Conservation (phyloP, 2,329 filamentous ascomycete species). For the Aspergillus thermomutatus region DNA sequence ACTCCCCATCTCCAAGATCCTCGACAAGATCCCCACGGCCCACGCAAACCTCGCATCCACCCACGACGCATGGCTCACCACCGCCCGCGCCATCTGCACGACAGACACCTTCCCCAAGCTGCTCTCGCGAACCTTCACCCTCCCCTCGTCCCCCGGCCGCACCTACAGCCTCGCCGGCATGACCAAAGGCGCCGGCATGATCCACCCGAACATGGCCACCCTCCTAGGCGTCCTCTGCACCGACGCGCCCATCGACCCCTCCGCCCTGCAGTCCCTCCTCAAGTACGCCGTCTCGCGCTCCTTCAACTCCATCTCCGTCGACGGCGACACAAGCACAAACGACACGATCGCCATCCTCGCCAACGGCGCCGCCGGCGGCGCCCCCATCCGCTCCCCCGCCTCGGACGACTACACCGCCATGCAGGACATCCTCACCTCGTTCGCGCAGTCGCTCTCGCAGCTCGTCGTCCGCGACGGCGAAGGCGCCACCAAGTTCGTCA, state of each 20-base stretch:
- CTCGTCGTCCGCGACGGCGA: constrained; percentile 95
- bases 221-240: constrained; percentile 89
- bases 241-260: constrained; percentile 73
- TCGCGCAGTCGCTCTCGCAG: constrained; percentile 81
- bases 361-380: constrained; percentile 83
- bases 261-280: constrained; percentile 68
- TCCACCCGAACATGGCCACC: constrained; percentile 98
- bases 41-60: constrained; percentile 67
- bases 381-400: constrained; percentile 52
- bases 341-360: constrained; percentile 94
- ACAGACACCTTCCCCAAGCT: constrained; percentile 99
- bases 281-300: constrained; percentile 73
- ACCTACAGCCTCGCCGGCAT: constrained; percentile 88
- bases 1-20: constrained; percentile 87
- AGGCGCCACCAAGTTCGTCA: constrained; percentile 97
- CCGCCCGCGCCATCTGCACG: constrained; percentile 91
- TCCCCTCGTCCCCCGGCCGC: constrained; percentile 72
- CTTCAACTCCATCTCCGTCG: constrained; percentile 96
- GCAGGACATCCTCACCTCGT: constrained; percentile 66
- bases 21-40: constrained; percentile 74
- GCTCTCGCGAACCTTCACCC: constrained; percentile 74
- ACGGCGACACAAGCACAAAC: constrained; percentile 96
- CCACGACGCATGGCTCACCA: constrained; percentile 81
- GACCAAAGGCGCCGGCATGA: constrained; percentile 98
- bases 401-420: constrained; percentile 68